Conservation (phyloP, 2,329 filamentous ascomycete species). For the Ophiostoma fasciatum region DNA sequence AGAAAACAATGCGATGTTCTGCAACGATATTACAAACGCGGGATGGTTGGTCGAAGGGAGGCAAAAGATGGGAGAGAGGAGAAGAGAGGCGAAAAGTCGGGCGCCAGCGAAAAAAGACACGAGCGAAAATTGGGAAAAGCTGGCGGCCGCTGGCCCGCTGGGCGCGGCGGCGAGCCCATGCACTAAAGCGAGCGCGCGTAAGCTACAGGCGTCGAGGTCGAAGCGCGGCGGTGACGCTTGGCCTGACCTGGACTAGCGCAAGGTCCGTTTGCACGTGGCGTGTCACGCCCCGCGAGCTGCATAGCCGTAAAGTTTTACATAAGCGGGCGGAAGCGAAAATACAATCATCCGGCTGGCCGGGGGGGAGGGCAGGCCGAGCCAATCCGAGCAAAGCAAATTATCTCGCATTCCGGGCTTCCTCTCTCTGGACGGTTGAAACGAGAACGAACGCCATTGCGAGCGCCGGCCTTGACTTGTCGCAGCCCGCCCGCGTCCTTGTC, state of each 20-base stretch:
- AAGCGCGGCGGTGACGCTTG: too few species aligned
- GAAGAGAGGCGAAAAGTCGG: constrained; percentile 4
- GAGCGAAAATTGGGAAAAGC: constrained; percentile 4
- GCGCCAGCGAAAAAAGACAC: constrained; percentile 2
- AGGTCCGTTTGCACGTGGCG: too few species aligned
- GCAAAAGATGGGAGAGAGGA: not conserved
- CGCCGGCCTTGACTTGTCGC: too few species aligned
- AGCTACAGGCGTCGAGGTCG: too few species aligned
- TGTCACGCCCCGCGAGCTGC: too few species aligned
- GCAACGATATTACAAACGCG: not conserved
- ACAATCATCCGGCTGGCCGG: constrained; percentile 3
- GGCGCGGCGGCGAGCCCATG: too few species aligned
- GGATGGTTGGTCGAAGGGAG: not conserved
- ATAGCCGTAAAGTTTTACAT: not conserved
- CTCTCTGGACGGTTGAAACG: too few species aligned
- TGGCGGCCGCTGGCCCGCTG: too few species aligned
- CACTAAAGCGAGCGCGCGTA: too few species aligned
- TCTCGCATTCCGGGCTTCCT: constrained; percentile 6
- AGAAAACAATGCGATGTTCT: constrained; percentile 2
- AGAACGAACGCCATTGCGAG: not conserved
- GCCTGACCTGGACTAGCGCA: too few species aligned
- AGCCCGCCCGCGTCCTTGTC: constrained; percentile 19
- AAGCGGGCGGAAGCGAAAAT: constrained; percentile 3
- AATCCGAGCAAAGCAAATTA: constrained; percentile 11
- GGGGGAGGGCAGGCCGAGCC: constrained; percentile 2